These are phyloP conservation scores for Neospora caninum DNA, from an alignment of 169 alveolate genomes.

Conservation along the genomic window DNA sequence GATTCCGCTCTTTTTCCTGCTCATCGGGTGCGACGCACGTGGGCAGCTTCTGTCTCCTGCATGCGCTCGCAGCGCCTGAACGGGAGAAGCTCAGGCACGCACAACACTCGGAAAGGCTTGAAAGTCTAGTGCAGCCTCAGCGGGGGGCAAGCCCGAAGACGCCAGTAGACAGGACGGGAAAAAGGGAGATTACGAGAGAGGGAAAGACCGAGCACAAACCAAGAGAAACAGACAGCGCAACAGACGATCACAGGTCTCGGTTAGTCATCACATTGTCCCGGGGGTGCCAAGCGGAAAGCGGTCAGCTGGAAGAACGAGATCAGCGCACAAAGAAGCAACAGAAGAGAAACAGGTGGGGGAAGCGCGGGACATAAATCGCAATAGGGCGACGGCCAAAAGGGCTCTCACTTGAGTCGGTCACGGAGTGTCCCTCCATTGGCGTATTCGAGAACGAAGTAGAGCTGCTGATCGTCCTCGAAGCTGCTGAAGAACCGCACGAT, in stretches of 20 bases:
- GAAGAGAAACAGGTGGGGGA: too few species aligned
- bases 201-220: background rate
- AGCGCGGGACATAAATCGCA: background rate
- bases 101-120: too few species aligned
- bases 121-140: too few species aligned
- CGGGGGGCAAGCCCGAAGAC: background rate
- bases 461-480: conserved; percentile 18
- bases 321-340: background rate
- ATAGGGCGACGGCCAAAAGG: background rate
- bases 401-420: conserved; percentile 31
- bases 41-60: background rate
- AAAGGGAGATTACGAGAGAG: background rate
- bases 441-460: conserved; percentile 28
- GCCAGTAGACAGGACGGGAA: background rate
- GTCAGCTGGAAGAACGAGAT: background rate
- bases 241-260: too few species aligned
- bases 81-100: background rate
- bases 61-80: background rate
- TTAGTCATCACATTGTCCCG: background rate
- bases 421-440: conserved; percentile 57
- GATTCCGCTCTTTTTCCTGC: too few species aligned
- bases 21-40: background rate
- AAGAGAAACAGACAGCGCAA: too few species aligned
- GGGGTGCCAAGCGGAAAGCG: background rate
- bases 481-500: conserved; percentile 40